Conservation (phyloP, 2,329 filamentous ascomycete genomes). For the Mariannaea elegans region DNA sequence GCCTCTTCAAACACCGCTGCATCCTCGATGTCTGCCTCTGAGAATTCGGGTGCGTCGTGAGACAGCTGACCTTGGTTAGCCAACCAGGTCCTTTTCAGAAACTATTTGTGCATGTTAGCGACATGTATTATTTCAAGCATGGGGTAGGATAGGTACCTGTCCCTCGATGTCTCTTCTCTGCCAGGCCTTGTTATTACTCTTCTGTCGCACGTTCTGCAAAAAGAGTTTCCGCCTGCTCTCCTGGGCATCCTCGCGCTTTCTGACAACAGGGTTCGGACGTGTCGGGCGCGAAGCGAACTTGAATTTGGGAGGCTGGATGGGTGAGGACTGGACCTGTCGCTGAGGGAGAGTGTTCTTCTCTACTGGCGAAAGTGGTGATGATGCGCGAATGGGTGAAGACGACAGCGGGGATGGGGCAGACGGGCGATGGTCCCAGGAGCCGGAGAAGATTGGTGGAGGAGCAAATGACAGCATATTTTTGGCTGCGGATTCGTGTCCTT, state of each 20-base stretch:
- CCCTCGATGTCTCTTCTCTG: conserved; percentile 70
- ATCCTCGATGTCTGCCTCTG: conserved; percentile 63
- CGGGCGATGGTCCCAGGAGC: conserved; percentile 57
- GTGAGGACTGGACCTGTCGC: conserved; percentile 56
- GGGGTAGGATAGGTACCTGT: conserved; percentile 41
- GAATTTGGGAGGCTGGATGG: conserved; percentile 52
- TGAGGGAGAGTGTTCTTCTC: conserved; percentile 53
- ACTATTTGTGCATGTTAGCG: conserved; percentile 36
- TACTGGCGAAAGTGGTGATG: conserved; percentile 56
- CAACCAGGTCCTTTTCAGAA: conserved; percentile 48
- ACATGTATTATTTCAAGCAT: not conserved
- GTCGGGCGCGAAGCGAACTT: conserved; percentile 63
- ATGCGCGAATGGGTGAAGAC: conserved; percentile 65
- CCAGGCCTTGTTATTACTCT: conserved; percentile 68
- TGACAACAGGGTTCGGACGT: conserved; percentile 71
- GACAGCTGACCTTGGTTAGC: conserved; percentile 45
- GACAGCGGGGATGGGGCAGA: conserved; percentile 64
- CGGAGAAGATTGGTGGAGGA: conserved; percentile 54
- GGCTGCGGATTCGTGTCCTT: conserved; percentile 40
- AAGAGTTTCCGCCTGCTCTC: conserved; percentile 74
- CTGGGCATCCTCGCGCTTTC: conserved; percentile 67
- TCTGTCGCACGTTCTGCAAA: conserved; percentile 71
- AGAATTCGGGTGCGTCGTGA: conserved; percentile 50
- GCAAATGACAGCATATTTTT: conserved; percentile 54
- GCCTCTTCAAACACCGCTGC: conserved; percentile 50